These are phyloP conservation scores for Ophiostoma himal-ulmi DNA, from an alignment of 2,329 filamentous ascomycete species.

Conservation along the genomic window DNA sequence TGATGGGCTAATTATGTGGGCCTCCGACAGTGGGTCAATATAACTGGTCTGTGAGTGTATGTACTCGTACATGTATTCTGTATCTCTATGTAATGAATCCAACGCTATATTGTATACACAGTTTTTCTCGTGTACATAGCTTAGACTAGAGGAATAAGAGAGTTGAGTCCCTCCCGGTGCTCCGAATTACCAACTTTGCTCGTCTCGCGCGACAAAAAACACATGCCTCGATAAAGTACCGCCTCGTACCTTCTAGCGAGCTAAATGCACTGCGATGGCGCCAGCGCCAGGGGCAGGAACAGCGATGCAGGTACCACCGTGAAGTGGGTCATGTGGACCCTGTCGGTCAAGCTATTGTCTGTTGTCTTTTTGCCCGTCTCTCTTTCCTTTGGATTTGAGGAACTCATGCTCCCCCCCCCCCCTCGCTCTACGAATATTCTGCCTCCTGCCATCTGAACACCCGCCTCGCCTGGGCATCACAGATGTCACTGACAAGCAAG, in stretches of 20 bases:
- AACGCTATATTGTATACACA: too few relatives aligned
- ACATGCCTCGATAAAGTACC: background rate
- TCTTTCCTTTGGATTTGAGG: background rate
- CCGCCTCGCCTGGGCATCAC: background rate
- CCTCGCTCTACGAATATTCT: background rate
- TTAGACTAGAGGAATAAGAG: too few relatives aligned
- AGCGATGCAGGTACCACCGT: background rate
- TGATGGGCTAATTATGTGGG: background rate
- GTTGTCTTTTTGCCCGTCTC: slow-evolving; percentile 5
- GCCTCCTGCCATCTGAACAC: background rate
- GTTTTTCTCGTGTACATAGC: background rate
- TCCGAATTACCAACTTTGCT: too few relatives aligned
- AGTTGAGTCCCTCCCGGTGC: too few relatives aligned
- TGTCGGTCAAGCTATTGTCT: slow-evolving; percentile 1
- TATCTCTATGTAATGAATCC: too few relatives aligned
- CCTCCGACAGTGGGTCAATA: background rate
- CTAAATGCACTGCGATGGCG: background rate
- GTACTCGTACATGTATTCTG: background rate
- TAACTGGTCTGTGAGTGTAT: background rate
- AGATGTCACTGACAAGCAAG: background rate
- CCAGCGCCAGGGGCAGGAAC: slow-evolving; percentile 11
- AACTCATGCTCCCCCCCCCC: background rate
- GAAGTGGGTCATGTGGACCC: background rate
- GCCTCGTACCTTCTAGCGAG: background rate
- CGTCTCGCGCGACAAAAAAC: background rate